Evolutionary conservation across 2,329 filamentous ascomycete species (phyloP).

Genomic region (Aspergillus melleus): DNA sequence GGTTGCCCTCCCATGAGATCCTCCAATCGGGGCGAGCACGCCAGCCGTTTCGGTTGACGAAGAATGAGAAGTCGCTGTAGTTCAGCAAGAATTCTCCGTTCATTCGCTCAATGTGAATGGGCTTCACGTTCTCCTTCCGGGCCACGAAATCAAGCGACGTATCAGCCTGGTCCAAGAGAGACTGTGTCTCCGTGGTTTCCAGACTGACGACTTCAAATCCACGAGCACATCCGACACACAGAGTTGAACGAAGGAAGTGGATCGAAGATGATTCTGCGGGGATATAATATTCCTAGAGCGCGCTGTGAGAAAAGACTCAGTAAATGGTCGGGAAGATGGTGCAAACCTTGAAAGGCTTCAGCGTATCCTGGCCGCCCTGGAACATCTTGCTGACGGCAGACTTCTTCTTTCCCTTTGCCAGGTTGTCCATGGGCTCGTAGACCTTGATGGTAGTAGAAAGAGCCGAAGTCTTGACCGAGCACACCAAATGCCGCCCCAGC

Average conservation of each 20-base stretch:
- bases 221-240: slow-evolving; percentile 92
- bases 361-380: slow-evolving; percentile 85
- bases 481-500: slow-evolving; percentile 88
- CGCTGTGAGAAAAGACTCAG: slow-evolving; percentile 10
- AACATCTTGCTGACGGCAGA: slow-evolving; percentile 96
- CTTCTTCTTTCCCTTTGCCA: slow-evolving; percentile 92
- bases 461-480: slow-evolving; percentile 91
- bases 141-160: slow-evolving; percentile 97
- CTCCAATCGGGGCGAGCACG: slow-evolving; percentile 93
- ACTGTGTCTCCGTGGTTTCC: slow-evolving; percentile 97
- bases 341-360: slow-evolving; percentile 82
- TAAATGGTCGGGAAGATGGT: neutral
- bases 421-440: slow-evolving; percentile 95
- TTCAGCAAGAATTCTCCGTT: slow-evolving; percentile 97
- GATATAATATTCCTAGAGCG: slow-evolving; percentile 82
- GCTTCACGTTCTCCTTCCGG: slow-evolving; percentile 86
- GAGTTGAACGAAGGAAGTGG: slow-evolving; percentile 93
- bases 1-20: slow-evolving; percentile 95
- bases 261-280: slow-evolving; percentile 97
- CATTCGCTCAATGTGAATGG: slow-evolving; percentile 95
- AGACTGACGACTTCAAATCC: slow-evolving; percentile 97
- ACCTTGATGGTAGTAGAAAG: slow-evolving; percentile 97
- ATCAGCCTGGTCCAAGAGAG: slow-evolving; percentile 92
- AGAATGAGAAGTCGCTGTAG: slow-evolving; percentile 98
- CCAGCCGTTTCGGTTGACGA: slow-evolving; percentile 98